A percentile compares a stretch with the other conserved stretches of the same genome.
phyloP scores from a whole-genome alignment of 1,284 basidiomycete species.

The Ustilago crameri region DNA sequence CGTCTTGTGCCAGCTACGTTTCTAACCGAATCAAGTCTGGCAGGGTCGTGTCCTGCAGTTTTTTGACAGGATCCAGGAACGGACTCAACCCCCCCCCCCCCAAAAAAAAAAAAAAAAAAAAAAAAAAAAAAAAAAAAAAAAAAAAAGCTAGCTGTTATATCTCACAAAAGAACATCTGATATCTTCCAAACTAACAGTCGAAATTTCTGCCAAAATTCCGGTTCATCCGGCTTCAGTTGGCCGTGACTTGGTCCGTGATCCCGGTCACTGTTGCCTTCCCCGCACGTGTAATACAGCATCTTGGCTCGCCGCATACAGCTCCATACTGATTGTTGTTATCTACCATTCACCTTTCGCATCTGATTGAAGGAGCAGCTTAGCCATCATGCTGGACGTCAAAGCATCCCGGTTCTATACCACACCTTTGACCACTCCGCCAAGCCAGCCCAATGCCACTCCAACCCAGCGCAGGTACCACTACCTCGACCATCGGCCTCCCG shows the following conservation, averaged over 20 bases:
- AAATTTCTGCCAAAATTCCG: no score
- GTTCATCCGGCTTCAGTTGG: not conserved
- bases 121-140: no score
- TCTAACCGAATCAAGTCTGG: no score
- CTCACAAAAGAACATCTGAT: no score
- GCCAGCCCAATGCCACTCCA: slow-evolving; percentile 36
- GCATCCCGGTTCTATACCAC: slow-evolving; percentile 55
- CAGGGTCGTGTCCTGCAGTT: no score
- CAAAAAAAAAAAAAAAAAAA: no score
- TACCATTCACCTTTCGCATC: not conserved
- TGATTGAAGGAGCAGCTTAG: not conserved
- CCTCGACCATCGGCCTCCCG: slow-evolving; percentile 50
- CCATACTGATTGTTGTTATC: not conserved
- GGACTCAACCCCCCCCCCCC: no score
- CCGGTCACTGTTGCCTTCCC: slow-evolving; percentile 1
- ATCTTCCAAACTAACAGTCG: no score
- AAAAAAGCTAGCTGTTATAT: no score
- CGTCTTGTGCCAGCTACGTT: no score
- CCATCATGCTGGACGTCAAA: slow-evolving; percentile 31
- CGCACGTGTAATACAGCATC: not conserved
- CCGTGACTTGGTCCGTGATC: slow-evolving; percentile 8
- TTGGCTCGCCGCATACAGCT: not conserved
- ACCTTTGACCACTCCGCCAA: slow-evolving; percentile 45
- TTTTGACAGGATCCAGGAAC: no score
- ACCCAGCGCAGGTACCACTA: slow-evolving; percentile 59